Evolutionary conservation across 1,139 yeast genomes (phyloP).

Genomic region (Tardiomyces depauwii): DNA sequence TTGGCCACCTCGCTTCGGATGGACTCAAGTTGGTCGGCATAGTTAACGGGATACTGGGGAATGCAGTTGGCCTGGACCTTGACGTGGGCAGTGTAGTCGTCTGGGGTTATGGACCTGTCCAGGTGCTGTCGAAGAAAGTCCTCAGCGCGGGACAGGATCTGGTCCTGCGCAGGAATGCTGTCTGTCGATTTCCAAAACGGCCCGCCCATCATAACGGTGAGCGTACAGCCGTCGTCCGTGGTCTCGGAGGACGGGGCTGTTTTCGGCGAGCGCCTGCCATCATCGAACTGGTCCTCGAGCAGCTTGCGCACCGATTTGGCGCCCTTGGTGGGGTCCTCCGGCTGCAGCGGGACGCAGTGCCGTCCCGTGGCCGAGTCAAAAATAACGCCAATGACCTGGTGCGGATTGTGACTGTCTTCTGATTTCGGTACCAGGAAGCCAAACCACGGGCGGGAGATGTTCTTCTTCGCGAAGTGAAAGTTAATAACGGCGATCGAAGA

Average conservation of each 20-base stretch:
- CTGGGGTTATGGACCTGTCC: constrained; percentile 31
- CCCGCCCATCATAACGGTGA: constrained; percentile 91
- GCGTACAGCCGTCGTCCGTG: constrained; percentile 38
- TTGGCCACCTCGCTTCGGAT: constrained; percentile 27
- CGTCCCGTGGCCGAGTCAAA: constrained; percentile 31
- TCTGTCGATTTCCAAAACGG: constrained; percentile 36
- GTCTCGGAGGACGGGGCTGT: constrained; percentile 2
- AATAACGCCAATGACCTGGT: constrained; percentile 85
- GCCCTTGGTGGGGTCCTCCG: too few relatives aligned
- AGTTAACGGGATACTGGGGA: constrained; percentile 77
- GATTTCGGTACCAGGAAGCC: constrained; percentile 76
- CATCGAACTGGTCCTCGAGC: constrained; percentile 2
- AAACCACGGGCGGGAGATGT: constrained; percentile 44
- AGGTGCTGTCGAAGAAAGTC: constrained; percentile 41
- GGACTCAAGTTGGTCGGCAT: constrained; percentile 35
- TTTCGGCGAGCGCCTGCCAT: neutral
- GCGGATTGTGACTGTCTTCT: constrained; percentile 41
- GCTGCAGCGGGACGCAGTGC: too few relatives aligned
- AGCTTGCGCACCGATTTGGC: constrained; percentile 10
- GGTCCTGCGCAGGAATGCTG: constrained; percentile 36
- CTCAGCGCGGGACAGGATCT: constrained; percentile 35
- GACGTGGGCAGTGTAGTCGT: constrained; percentile 25
- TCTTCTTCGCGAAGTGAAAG: constrained; percentile 19
- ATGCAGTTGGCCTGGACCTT: constrained; percentile 43
- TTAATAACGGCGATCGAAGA: constrained; percentile 28